Conservation (phyloP, 78 protist genomes). For the Anaeramoeba flamelloides region DNA sequence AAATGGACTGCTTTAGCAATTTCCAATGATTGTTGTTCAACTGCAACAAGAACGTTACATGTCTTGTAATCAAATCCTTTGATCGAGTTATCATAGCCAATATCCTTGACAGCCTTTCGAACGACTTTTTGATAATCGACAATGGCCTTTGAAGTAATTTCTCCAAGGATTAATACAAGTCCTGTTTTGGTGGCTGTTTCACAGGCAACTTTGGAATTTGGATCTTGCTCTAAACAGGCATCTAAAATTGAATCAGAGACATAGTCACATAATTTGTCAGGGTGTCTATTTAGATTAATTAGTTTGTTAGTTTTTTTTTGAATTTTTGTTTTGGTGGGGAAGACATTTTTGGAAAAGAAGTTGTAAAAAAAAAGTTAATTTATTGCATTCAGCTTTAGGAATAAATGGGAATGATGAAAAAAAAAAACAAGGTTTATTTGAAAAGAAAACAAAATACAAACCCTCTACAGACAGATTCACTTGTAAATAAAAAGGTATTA, state of each 20-base stretch:
- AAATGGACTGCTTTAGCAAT: slow-evolving; percentile 92
- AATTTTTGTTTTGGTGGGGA: too few relatives aligned
- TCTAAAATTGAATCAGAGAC: slow-evolving; percentile 97
- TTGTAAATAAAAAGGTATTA: slow-evolving; percentile 73
- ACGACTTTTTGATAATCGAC: slow-evolving; percentile 91
- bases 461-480: slow-evolving; percentile 95
- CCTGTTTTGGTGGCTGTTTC: slow-evolving; percentile 94
- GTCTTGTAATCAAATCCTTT: slow-evolving; percentile 93
- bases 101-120: slow-evolving; percentile 77
- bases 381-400: too few relatives aligned
- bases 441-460: too few relatives aligned
- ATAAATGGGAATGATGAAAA: too few relatives aligned
- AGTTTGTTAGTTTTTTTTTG: too few relatives aligned
- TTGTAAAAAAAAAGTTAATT: too few relatives aligned
- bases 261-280: slow-evolving; percentile 96
- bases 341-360: too few relatives aligned
- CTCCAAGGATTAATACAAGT: slow-evolving; percentile 94
- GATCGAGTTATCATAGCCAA: slow-evolving; percentile 93
- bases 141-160: slow-evolving; percentile 88
- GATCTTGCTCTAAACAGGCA: slow-evolving; percentile 94
- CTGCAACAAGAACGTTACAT: slow-evolving; percentile 80
- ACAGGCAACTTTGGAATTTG: slow-evolving; percentile 84
- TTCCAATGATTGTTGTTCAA: slow-evolving; percentile 96
- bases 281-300: slow-evolving; percentile 2
- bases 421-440: too few relatives aligned